Evolutionary conservation across 805 yeast species (phyloP).

Genomic region (Saccharomycopsis microspora): DNA sequence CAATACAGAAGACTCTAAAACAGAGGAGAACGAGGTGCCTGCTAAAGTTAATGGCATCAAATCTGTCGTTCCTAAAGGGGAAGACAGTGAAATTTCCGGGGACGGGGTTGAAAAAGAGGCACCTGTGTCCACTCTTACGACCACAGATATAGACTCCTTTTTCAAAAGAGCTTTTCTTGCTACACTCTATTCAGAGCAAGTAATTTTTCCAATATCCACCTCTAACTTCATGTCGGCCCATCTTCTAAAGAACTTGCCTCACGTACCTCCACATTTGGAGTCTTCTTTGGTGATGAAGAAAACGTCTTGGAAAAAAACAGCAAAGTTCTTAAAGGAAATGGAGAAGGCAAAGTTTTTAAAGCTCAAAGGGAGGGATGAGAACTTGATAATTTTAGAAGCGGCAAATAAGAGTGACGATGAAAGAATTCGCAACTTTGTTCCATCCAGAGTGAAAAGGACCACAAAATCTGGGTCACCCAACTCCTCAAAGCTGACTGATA

Average conservation of each 20-base stretch:
- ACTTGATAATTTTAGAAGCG: conserved; percentile 43
- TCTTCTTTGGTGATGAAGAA: conserved; percentile 52
- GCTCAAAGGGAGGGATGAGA: conserved; percentile 80
- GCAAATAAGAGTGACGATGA: conserved; percentile 35
- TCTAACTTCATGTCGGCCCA: conserved; percentile 68
- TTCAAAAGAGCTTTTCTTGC: conserved; percentile 63
- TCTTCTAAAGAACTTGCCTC: conserved; percentile 63
- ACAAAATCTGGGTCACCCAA: background rate
- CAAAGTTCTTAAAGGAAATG: conserved; percentile 78
- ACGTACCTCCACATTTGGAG: conserved; percentile 24
- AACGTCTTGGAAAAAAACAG: conserved; percentile 82
- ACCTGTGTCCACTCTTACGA: conserved; percentile 24
- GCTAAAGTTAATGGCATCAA: conserved; percentile 9
- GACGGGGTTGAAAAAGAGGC: conserved; percentile 13
- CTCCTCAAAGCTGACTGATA: conserved; percentile 18
- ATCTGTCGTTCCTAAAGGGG: conserved; percentile 11
- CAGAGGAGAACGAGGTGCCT: background rate
- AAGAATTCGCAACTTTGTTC: conserved; percentile 46
- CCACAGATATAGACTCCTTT: conserved; percentile 64
- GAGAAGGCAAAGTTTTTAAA: conserved; percentile 63
- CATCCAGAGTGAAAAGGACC: conserved; percentile 39
- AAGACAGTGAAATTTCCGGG: conserved; percentile 10
- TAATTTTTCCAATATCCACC: conserved; percentile 57
- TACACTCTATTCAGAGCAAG: conserved; percentile 44
- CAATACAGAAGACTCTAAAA: background rate